Evolutionary conservation across 2,329 filamentous ascomycete genomes (phyloP).

Genomic region (Beauveria brongniartii): DNA sequence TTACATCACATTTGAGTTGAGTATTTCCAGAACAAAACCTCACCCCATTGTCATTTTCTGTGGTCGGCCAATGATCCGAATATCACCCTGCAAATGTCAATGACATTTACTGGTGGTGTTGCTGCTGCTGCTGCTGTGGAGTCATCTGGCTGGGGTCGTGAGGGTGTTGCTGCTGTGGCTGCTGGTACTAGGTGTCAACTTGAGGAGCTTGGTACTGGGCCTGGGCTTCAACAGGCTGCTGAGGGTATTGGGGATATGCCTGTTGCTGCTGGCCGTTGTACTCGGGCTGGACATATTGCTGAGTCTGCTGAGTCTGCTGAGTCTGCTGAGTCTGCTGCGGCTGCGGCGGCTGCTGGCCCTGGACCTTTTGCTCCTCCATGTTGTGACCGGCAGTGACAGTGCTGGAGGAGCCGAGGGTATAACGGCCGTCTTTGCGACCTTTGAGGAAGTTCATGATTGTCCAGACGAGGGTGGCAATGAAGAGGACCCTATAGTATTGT

Average conservation of each 20-base stretch:
- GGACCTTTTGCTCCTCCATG: constrained; percentile 22
- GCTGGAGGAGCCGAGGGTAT: constrained; percentile 15
- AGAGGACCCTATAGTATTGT: constrained; percentile 26
- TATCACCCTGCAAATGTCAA: neutral
- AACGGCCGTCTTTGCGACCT: constrained; percentile 31
- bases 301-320: constrained; percentile 11
- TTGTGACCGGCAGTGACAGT: constrained; percentile 20
- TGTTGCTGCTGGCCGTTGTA: constrained; percentile 16
- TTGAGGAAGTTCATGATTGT: constrained; percentile 26
- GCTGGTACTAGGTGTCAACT: neutral
- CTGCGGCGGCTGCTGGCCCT: constrained; percentile 17
- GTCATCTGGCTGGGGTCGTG: constrained; percentile 11
- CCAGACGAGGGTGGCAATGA: constrained; percentile 29
- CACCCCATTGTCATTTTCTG: too few relatives aligned
- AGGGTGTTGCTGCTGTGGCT: constrained; percentile 1
- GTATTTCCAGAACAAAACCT: neutral
- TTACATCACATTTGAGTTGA: neutral
- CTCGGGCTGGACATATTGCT: constrained; percentile 14
- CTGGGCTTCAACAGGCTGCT: constrained; percentile 11
- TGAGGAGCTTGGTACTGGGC: neutral
- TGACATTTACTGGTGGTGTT: neutral
- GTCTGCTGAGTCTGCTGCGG: neutral
- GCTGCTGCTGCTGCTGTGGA: constrained; percentile 15
- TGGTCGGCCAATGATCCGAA: neutral
- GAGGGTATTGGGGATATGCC: neutral